A percentile compares a stretch with the other conserved stretches of the same genome.
phyloP scores from a whole-genome alignment of 140 eudicot genomes.

The Artemisia princeps region DNA sequence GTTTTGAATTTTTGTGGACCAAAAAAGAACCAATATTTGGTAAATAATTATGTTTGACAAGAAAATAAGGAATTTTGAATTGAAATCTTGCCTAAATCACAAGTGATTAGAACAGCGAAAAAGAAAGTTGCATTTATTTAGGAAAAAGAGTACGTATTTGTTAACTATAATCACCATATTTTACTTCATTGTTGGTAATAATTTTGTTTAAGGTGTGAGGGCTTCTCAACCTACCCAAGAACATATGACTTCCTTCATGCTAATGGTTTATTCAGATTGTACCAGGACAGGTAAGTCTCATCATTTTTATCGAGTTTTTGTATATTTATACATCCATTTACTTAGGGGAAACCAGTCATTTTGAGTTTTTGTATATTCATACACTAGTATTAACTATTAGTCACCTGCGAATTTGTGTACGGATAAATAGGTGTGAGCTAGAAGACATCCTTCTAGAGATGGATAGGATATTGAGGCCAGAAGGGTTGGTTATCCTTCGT shows the following conservation, averaged over 20 bases:
- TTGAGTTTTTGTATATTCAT: no score
- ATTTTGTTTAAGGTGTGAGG: neutral
- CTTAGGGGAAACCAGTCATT: no score
- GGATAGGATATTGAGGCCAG: constrained; percentile 87
- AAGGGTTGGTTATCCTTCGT: constrained; percentile 66
- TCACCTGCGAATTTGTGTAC: neutral
- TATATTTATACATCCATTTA: no score
- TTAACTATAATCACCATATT: neutral
- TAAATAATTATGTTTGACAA: neutral
- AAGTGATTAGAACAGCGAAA: neutral
- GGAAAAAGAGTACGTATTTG: neutral
- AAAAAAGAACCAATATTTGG: no score
- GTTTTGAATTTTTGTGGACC: no score
- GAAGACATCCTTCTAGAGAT: constrained; percentile 87
- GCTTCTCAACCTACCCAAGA: constrained; percentile 8
- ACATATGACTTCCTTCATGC: constrained; percentile 7
- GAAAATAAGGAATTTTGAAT: neutral
- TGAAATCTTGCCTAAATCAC: neutral
- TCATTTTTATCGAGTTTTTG: no score
- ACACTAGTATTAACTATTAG: no score
- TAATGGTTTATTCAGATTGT: constrained; percentile 3
- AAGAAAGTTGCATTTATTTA: neutral
- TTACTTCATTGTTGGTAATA: neutral
- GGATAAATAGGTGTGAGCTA: constrained; percentile 42
- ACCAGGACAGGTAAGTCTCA: neutral